Base-by-base conservation (phyloP, 192 early-diverging fungal genomes). In the Backusella australiensis region DNA sequence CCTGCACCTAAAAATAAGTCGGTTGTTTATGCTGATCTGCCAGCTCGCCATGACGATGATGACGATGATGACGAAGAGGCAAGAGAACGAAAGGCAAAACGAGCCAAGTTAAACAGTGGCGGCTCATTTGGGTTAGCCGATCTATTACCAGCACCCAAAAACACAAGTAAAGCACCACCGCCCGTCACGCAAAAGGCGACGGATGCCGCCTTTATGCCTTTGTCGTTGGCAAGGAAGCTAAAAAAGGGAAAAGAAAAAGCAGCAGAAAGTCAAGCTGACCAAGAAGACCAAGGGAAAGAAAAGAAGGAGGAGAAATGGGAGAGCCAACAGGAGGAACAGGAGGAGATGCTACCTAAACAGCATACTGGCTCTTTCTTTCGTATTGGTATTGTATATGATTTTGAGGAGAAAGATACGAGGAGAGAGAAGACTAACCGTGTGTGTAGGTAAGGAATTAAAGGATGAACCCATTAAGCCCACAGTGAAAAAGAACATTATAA, bases 341-440 rank as follows among this genome's bases (percentile, higher is more conserved):
- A 81, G 53, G 59, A 77, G 14, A 69, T 72, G 41, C 35, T 71
- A 5, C 76, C 65, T 21, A 67, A 74, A 41, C 41, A 77, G 36
- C 34, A 75, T 72, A 42, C 41, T 21, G 76, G 76, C 38, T 53
- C 76, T 19, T 81, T 81, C 46, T 81, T 81, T 69, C 71, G 42
- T 29, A 34, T 81, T 71, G 80, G 80, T 75, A 81, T 26, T 21
- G 11, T 34, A 17, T 44, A 23, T 15, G 11, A 21, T 26, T 41
- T 73, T n/a, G 26, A 68, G 56, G 56, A 63, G 56, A 29, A 26
- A 14, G 11, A 26, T 3, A 29, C 2, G 53, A 21, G n/a, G 11
- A 26, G 53, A 59, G 53, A 59, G 5, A 7, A 12, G 2, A 59
- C 53, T 63, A 56, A 26, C 26, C 1, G 12, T 8, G 29, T 68